These are phyloP conservation scores for Centrapalus pauciflorus DNA, from an alignment of 129 eudicot genomes.

Conservation along the genomic window DNA sequence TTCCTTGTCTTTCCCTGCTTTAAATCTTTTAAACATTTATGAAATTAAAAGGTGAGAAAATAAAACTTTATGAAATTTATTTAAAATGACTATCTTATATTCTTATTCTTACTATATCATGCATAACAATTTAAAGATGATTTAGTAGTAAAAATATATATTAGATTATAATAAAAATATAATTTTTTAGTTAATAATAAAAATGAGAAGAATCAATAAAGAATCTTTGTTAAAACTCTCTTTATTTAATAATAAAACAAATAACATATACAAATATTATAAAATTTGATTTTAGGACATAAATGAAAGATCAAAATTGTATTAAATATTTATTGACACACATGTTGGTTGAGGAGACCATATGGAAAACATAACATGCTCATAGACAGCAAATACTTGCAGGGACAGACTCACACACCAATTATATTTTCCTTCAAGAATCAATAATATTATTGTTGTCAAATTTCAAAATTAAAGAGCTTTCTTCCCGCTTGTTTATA, in stretches of 20 bases:
- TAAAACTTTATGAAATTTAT: no score
- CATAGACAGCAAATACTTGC: slow-evolving; percentile 28
- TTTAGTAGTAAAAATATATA: no score
- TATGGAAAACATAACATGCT: slow-evolving; percentile 24
- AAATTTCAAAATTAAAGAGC: background rate
- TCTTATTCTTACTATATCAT: no score
- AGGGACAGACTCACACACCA: slow-evolving; percentile 9
- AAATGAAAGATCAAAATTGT: background rate
- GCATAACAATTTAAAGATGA: no score
- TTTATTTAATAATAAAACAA: background rate
- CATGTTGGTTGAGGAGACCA: slow-evolving; percentile 30
- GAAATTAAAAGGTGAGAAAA: no score
- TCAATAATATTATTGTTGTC: background rate
- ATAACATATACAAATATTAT: background rate
- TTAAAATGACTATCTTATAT: no score
- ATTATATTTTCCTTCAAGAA: background rate
- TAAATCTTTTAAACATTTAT: background rate
- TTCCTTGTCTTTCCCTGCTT: background rate
- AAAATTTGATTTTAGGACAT: background rate
- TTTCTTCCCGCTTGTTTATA: background rate
- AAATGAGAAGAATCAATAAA: background rate
- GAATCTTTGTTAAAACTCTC: background rate
- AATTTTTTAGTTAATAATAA: background rate
- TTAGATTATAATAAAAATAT: no score
- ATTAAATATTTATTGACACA: slow-evolving; percentile 8